These are phyloP conservation scores for Vitis hybrid DNA, from an alignment of 177 flowering plant genomes.

Conservation along the genomic window DNA sequence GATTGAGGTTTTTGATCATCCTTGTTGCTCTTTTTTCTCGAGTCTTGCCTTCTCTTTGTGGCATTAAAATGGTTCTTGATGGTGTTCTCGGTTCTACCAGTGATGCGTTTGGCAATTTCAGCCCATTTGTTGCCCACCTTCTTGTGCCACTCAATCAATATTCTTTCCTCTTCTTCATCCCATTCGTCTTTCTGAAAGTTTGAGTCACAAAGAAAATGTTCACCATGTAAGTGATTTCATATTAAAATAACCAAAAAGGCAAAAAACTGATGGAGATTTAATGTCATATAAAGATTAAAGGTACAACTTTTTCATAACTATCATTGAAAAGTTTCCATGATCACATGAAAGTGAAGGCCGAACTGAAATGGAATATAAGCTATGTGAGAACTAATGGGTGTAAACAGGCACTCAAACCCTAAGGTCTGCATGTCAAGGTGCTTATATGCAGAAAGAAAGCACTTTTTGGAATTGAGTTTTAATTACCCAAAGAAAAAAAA, in stretches of 20 bases:
- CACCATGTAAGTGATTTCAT: too few species aligned
- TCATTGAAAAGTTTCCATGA: background rate
- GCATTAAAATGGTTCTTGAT: slow-evolving; percentile 94
- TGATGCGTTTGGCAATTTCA: slow-evolving; percentile 74
- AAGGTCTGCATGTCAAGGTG: slow-evolving; percentile 1
- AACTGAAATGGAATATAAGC: slow-evolving; percentile 6
- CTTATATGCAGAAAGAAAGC: background rate
- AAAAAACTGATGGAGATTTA: too few species aligned
- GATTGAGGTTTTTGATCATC: slow-evolving; percentile 29
- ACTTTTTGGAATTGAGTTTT: too few species aligned
- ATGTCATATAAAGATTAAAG: background rate
- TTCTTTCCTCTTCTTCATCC: slow-evolving; percentile 82
- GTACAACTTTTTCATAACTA: background rate
- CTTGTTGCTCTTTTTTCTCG: slow-evolving; percentile 54
- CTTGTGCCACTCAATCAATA: slow-evolving; percentile 65
- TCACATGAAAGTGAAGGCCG: slow-evolving; percentile 22
- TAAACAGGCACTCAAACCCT: background rate
- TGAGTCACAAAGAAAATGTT: too few species aligned
- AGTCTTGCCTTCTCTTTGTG: slow-evolving; percentile 73
- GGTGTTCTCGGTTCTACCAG: slow-evolving; percentile 84
- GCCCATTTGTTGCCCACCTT: slow-evolving; percentile 82
- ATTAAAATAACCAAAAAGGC: too few species aligned
- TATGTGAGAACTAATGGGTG: slow-evolving; percentile 7
- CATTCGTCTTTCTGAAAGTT: slow-evolving; percentile 68
- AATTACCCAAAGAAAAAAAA: too few species aligned